A percentile compares a stretch with the other conserved stretches of the same genome.
phyloP scores from a whole-genome alignment of 1,284 basidiomycete genomes.

The Ganoderma lingzhi region DNA sequence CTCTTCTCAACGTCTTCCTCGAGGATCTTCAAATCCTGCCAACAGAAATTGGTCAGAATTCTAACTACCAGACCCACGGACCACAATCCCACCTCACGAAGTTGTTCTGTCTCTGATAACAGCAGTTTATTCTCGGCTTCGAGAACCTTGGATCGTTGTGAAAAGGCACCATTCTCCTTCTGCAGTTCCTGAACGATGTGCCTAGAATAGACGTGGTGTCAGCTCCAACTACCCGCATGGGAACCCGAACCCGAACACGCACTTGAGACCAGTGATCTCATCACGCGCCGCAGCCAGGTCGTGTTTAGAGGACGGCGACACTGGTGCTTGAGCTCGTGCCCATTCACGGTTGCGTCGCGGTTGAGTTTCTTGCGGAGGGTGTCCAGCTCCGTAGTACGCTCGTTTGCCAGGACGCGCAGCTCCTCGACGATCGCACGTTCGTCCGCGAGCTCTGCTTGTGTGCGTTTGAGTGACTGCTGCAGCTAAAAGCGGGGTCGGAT shows the following conservation, averaged over 20 bases:
- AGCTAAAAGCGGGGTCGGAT: slow-evolving; percentile 35
- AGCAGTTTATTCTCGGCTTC: slow-evolving; percentile 82
- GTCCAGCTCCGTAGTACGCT: slow-evolving; percentile 62
- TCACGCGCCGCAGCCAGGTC: slow-evolving; percentile 60
- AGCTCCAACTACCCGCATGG: not conserved
- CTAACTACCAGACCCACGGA: not conserved
- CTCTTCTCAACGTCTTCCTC: slow-evolving; percentile 81
- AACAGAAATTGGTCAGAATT: not conserved
- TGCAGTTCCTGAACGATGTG: slow-evolving; percentile 90
- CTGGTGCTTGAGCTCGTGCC: slow-evolving; percentile 41
- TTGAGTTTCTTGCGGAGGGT: slow-evolving; percentile 61
- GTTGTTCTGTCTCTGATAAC: slow-evolving; percentile 75
- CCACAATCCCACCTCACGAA: slow-evolving; percentile 66
- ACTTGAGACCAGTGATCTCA: slow-evolving; percentile 84
- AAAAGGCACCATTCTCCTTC: slow-evolving; percentile 76
- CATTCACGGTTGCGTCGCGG: slow-evolving; percentile 58
- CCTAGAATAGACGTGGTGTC: slow-evolving; percentile 47
- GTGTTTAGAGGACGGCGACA: slow-evolving; percentile 55
- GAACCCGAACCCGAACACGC: slow-evolving; percentile 31
- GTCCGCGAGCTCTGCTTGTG: slow-evolving; percentile 48
- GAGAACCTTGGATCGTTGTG: slow-evolving; percentile 73
- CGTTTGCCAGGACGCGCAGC: slow-evolving; percentile 54
- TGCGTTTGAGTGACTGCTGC: slow-evolving; percentile 41
- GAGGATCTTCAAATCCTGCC: slow-evolving; percentile 72
- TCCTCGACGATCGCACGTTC: slow-evolving; percentile 45